Percentiles rank a stretch among this genome's conserved stretches.
These are phyloP conservation scores for Boletellus dicymbophilus DNA, from an alignment of 1,284 basidiomycete genomes.

Conservation along the genomic window DNA sequence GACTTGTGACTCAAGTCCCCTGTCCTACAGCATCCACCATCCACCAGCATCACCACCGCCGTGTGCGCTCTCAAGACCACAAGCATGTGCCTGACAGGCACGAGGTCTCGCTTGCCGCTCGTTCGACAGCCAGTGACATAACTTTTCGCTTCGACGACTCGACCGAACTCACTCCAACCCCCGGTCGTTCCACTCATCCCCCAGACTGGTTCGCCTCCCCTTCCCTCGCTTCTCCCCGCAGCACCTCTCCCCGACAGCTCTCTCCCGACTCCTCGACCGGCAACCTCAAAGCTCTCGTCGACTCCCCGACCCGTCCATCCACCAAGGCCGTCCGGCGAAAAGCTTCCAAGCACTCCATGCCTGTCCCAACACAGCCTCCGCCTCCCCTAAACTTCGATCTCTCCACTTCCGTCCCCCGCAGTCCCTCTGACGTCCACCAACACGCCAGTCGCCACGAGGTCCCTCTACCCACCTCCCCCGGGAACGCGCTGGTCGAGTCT, in stretches of 20 bases:
- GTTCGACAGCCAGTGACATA: constrained; percentile 27
- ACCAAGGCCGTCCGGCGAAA: constrained; percentile 12
- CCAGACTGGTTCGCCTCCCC: constrained; percentile 22
- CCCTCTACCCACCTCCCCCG: background rate
- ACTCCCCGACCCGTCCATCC: constrained; percentile 10
- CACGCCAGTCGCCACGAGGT: constrained; percentile 26
- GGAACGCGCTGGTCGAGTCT: constrained; percentile 45
- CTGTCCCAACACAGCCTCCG: constrained; percentile 28
- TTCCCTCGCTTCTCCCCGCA: constrained; percentile 14
- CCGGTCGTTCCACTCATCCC: constrained; percentile 19
- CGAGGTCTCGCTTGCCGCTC: constrained; percentile 36
- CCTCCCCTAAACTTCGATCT: constrained; percentile 28
- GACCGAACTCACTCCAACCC: constrained; percentile 31
- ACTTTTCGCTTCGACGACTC: constrained; percentile 21
- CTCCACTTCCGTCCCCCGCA: constrained; percentile 6
- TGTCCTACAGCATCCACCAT: too few relatives aligned
- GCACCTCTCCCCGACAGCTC: constrained; percentile 30
- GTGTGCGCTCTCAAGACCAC: constrained; percentile 33
- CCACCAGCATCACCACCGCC: constrained; percentile 29
- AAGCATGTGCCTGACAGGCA: constrained; percentile 30
- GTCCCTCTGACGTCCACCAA: constrained; percentile 11
- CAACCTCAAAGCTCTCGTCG: constrained; percentile 38
- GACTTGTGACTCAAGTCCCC: too few relatives aligned
- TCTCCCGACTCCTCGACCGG: constrained; percentile 40
- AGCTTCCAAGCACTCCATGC: constrained; percentile 30